phyloP scores from a whole-genome alignment of 192 early-diverging fungal species.

The Backusella sp. region DNA sequence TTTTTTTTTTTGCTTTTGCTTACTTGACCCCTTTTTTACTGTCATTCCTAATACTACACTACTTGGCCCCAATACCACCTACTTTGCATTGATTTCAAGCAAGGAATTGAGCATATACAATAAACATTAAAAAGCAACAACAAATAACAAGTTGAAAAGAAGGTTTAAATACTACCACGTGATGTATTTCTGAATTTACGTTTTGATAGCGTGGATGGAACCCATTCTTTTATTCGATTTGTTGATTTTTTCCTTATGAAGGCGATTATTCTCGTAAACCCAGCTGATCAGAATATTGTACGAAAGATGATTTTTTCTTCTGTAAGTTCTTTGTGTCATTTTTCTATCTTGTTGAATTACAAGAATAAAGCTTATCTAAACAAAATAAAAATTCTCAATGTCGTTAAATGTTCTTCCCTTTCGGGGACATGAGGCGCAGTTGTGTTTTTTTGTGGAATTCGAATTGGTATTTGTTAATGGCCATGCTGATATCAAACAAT shows the following conservation, averaged over 20 bases:
- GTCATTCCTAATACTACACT: neutral
- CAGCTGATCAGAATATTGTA: constrained; percentile 30
- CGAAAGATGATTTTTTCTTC: constrained; percentile 21
- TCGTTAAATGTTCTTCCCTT: constrained; percentile 42
- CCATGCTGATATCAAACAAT: constrained; percentile 61
- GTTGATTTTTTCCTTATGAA: constrained; percentile 24
- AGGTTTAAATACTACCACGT: neutral
- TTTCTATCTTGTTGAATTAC: neutral
- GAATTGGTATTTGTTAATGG: constrained; percentile 58
- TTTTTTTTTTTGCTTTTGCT: neutral
- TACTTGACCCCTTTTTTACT: neutral
- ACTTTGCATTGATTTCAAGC: neutral
- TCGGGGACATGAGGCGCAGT: constrained; percentile 67
- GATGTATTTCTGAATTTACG: neutral
- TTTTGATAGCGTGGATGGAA: neutral
- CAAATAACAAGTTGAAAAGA: neutral
- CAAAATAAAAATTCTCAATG: constrained; percentile 3
- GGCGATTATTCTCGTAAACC: constrained; percentile 17
- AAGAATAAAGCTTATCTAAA: constrained; percentile 5
- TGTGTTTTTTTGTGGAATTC: constrained; percentile 56
- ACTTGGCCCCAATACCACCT: neutral
- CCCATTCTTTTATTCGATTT: constrained; percentile 14
- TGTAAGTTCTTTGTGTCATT: constrained; percentile 3
- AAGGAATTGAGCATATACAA: neutral
- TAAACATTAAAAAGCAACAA: neutral